A percentile compares a stretch with the other conserved stretches of the same genome.
Conservation (phyloP, 441 rosid genomes). For the Eugenia klotzschiana region DNA sequence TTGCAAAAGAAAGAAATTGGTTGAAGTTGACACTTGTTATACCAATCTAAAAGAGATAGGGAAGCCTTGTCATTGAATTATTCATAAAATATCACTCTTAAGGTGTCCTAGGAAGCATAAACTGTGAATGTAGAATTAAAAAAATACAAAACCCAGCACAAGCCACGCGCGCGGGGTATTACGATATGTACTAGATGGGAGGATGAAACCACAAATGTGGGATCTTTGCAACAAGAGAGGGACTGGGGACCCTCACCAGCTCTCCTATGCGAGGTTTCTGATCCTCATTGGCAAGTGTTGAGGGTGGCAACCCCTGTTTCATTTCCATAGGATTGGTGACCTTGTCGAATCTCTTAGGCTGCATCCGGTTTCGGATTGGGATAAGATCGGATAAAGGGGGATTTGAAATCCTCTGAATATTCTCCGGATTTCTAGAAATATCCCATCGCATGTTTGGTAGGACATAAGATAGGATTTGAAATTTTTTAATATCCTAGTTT, state of each 20-base stretch:
- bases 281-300: background rate
- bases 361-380: too few species aligned
- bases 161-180: background rate
- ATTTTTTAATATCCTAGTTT: too few species aligned
- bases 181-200: background rate
- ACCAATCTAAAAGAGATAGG: background rate
- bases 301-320: background rate
- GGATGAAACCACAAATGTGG: background rate
- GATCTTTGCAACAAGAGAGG: background rate
- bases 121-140: background rate
- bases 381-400: too few species aligned
- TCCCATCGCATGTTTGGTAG: too few species aligned
- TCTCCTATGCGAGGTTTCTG: background rate
- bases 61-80: background rate
- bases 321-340: background rate
- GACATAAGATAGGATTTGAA: too few species aligned
- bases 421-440: too few species aligned
- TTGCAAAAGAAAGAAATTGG: background rate
- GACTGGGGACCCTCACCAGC: background rate
- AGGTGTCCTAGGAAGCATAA: background rate
- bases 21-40: background rate
- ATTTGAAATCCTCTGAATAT: too few species aligned
- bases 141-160: background rate
- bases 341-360: background rate
- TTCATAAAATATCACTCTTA: background rate